Evolutionary conservation across 495 filamentous ascomycete species (phyloP).

Genomic region (Aspergillus diversus): DNA sequence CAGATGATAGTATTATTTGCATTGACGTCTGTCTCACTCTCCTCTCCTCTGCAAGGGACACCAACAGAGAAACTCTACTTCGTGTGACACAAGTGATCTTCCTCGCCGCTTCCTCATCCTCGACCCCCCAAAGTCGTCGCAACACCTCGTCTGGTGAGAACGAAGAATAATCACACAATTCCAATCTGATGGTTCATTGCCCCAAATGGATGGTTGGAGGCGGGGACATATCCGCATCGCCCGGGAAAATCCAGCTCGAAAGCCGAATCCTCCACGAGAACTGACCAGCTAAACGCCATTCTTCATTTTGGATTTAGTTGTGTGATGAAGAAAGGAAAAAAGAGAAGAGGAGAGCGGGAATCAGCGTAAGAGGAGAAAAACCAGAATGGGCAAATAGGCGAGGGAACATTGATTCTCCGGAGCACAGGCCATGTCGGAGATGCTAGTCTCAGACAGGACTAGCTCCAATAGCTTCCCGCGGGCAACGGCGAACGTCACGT

Average conservation of each 20-base stretch:
- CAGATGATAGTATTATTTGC: too few species aligned
- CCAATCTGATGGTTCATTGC: constrained; percentile 53
- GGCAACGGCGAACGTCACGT: constrained; percentile 37
- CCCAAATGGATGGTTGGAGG: constrained; percentile 53
- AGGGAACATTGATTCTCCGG: constrained; percentile 22
- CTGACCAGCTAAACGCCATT: constrained; percentile 50
- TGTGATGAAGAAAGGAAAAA: constrained; percentile 47
- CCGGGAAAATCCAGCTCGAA: constrained; percentile 39
- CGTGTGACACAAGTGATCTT: too few species aligned
- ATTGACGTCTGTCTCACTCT: too few species aligned
- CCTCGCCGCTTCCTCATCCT: too few species aligned
- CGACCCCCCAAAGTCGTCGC: too few species aligned
- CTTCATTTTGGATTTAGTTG: constrained; percentile 62
- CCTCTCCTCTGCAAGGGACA: too few species aligned
- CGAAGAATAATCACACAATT: constrained; percentile 32
- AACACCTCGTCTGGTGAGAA: too few species aligned
- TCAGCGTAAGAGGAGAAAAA: neutral
- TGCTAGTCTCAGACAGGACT: constrained; percentile 29
- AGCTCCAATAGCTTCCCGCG: constrained; percentile 47
- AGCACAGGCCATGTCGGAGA: constrained; percentile 39
- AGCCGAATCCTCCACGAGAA: constrained; percentile 43
- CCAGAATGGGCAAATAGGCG: constrained; percentile 17
- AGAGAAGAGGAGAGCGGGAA: constrained; percentile 15
- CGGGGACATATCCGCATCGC: constrained; percentile 57
- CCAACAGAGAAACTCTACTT: too few species aligned